Percentiles rank a stretch among this genome's conserved stretches.
Conservation (phyloP, 2,329 filamentous ascomycete genomes). For the Coniosporium tulheliwenetii region DNA sequence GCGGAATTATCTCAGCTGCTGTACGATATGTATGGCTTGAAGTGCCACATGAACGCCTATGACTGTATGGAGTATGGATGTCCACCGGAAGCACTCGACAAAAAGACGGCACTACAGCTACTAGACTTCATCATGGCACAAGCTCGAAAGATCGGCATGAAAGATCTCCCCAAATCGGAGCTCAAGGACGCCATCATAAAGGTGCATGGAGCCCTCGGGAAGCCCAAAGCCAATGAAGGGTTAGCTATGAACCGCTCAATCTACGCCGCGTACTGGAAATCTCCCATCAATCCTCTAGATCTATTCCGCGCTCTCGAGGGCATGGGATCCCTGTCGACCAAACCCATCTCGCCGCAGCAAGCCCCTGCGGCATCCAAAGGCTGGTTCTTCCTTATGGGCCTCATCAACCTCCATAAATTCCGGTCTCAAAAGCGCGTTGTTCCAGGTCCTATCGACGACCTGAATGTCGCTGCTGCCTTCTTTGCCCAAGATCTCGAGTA, state of each 20-base stretch:
- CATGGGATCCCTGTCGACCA: conserved; percentile 33
- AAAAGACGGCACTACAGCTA: conserved; percentile 62
- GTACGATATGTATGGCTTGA: conserved; percentile 69
- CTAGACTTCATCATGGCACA: conserved; percentile 73
- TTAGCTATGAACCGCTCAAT: conserved; percentile 80
- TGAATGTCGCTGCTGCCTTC: conserved; percentile 67
- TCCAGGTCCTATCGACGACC: conserved; percentile 65
- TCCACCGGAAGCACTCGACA: conserved; percentile 57
- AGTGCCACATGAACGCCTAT: conserved; percentile 29
- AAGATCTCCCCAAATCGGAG: conserved; percentile 82
- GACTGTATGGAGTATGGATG: conserved; percentile 57
- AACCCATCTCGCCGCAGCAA: conserved; percentile 45
- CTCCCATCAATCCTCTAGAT: conserved; percentile 65
- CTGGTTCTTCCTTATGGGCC: conserved; percentile 85
- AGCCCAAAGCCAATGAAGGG: conserved; percentile 59
- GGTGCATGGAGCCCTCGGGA: conserved; percentile 73
- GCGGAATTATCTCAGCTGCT: conserved; percentile 75
- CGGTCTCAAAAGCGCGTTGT: conserved; percentile 61
- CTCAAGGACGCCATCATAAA: conserved; percentile 83
- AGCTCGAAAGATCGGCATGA: conserved; percentile 71
- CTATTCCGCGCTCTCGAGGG: conserved; percentile 72
- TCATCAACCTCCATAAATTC: conserved; percentile 81
- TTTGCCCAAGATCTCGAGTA: conserved; percentile 72
- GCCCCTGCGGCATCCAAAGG: conserved; percentile 58
- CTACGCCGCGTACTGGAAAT: conserved; percentile 66